Conservation (phyloP, 140 eudicot genomes). For the Cichorium intybus region DNA sequence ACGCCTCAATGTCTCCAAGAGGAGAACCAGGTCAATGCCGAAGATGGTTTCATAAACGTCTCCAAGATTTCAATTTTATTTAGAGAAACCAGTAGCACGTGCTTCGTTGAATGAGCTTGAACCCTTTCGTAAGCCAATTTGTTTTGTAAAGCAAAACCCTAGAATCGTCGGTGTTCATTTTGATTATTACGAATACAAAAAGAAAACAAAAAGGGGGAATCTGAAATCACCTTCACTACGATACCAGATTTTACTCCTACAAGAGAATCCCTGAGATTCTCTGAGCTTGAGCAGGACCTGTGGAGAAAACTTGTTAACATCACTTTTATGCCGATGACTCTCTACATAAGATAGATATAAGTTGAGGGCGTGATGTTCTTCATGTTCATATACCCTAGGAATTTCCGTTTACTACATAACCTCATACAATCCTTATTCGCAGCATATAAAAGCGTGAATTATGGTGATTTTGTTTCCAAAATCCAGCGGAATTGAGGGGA, state of each 20-base stretch:
- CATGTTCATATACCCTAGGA: background rate
- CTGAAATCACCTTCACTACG: conserved; percentile 78
- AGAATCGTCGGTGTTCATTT: background rate
- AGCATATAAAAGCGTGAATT: too few species aligned
- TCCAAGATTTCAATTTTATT: conserved; percentile 89
- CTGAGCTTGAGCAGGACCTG: conserved; percentile 99
- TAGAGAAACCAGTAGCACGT: conserved; percentile 88
- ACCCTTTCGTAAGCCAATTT: conserved; percentile 95
- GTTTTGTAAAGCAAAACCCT: background rate
- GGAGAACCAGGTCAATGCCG: conserved; percentile 86
- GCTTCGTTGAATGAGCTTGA: conserved; percentile 92
- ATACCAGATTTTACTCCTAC: conserved; percentile 83
- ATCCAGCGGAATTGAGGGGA: too few species aligned
- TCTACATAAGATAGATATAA: background rate
- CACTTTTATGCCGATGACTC: background rate
- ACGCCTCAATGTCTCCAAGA: too few species aligned
- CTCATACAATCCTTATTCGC: too few species aligned
- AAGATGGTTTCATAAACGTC: conserved; percentile 85
- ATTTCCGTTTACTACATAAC: too few species aligned
- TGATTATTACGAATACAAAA: background rate
- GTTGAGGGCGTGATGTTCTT: background rate
- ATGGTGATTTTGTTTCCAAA: too few species aligned
- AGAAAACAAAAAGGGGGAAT: background rate
- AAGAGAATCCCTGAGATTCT: conserved; percentile 85
- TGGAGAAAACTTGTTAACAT: background rate